Percentiles rank a stretch among this genome's conserved stretches.
phyloP scores from a whole-genome alignment of 768 basidiomycete species.

The Tylopilus cervinicoccineus region DNA sequence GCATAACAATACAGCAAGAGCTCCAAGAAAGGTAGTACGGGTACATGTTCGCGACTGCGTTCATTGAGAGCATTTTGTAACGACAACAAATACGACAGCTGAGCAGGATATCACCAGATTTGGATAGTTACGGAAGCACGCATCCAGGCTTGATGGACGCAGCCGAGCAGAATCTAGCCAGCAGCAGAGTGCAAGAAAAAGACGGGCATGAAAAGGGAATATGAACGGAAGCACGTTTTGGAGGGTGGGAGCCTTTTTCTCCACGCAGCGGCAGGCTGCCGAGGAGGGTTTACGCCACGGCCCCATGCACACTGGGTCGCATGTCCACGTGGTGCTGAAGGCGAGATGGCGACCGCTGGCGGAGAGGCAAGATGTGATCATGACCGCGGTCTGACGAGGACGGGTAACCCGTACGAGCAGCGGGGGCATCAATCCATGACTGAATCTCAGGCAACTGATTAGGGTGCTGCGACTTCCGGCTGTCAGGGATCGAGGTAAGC shows the following conservation, averaged over 20 bases:
- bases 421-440: slow-evolving; percentile 41
- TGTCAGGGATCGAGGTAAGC: slow-evolving; percentile 35
- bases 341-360: slow-evolving; percentile 32
- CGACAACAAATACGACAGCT: slow-evolving; percentile 24
- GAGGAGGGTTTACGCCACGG: slow-evolving; percentile 23
- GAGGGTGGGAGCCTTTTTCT: neutral
- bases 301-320: slow-evolving; percentile 28
- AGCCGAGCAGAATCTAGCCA: slow-evolving; percentile 18
- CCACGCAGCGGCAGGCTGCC: slow-evolving; percentile 19
- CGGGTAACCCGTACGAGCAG: slow-evolving; percentile 24
- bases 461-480: slow-evolving; percentile 29
- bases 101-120: slow-evolving; percentile 14
- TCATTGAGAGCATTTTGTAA: slow-evolving; percentile 16
- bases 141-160: slow-evolving; percentile 1
- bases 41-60: slow-evolving; percentile 20
- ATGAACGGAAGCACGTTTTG: slow-evolving; percentile 11
- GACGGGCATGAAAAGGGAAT: slow-evolving; percentile 4
- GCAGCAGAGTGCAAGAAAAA: slow-evolving; percentile 21
- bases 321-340: slow-evolving; percentile 33
- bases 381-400: slow-evolving; percentile 31
- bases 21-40: slow-evolving; percentile 27
- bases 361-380: slow-evolving; percentile 27
- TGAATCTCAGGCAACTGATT: slow-evolving; percentile 46
- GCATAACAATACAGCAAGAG: slow-evolving; percentile 27
- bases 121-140: slow-evolving; percentile 19